Base-by-base conservation (phyloP, 2,329 filamentous ascomycete genomes). In the Anthostomella pinea region DNA sequence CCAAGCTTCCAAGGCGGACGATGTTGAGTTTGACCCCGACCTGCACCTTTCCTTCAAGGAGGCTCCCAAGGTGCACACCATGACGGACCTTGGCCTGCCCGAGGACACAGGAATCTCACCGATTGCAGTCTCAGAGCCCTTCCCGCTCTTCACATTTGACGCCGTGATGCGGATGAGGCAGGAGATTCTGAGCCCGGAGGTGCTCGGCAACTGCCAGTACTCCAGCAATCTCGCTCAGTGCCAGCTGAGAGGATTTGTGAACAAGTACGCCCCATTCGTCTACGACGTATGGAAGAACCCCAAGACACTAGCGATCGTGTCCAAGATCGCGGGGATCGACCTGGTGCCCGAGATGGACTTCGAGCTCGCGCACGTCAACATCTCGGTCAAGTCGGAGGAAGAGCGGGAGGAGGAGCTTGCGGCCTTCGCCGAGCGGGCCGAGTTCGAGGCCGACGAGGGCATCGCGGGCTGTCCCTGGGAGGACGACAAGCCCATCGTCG, bases 111-210 rank as follows among this genome's bases (percentile, higher is more conserved):
- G 79, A 4, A 68, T 85, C 17, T 85, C 81, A 2, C 70, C 71
- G 1, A 66, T 79, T 31, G 81, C 79, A 9, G 79, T 82, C 33
- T 81, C 79, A 0, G 75, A 83, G 39, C 79, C 80, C 0, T 85
- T 85, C 56, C 67, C 68, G 3, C 67, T 85, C 16, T 85, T 85
- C 59, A 75, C 75, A 8, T 53, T 68, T 20, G 77, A 81, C 30
- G 79, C 80, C 2, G 68, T 85, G 33, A 60, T 73, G 51, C 69
- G 73, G 33, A 83, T 85, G 71, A 69, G 81, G 36, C 62, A 62
- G 3, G 81, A 85, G 55, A 70, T 83, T n/a, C 64, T 83, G 24
- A 71, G 70, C 30, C 66, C 73, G 1, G 67, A 74, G 23, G 76
- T 83, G 3, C 67, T 73, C 46, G 59, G 69, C 7, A 74, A 79